phyloP scores from a whole-genome alignment of 257 asterid genomes.

The Misopates orontium region DNA sequence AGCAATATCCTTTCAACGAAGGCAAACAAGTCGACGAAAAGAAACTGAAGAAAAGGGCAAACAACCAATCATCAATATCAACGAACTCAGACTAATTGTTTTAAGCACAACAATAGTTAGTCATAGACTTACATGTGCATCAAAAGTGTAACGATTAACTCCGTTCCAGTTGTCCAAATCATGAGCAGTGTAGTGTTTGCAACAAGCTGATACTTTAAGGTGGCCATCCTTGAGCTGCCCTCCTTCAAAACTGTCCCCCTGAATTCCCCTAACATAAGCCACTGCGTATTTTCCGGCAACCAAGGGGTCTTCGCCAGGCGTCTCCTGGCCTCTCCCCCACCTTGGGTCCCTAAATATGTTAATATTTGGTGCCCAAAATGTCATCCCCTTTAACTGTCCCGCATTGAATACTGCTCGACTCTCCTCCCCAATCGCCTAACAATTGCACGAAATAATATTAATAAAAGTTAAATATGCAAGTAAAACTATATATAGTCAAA shows the following conservation, averaged over 20 bases:
- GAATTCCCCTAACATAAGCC: conserved; percentile 73
- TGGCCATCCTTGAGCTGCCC: conserved; percentile 43
- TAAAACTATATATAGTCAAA: too few species aligned
- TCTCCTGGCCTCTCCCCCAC: conserved; percentile 93
- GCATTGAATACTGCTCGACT: conserved; percentile 65
- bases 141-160: conserved; percentile 49
- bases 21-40: too few species aligned
- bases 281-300: conserved; percentile 59
- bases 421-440: conserved; percentile 68
- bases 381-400: conserved; percentile 75
- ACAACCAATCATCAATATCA: neutral
- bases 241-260: conserved; percentile 69
- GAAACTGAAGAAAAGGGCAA: too few species aligned
- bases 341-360: conserved; percentile 81
- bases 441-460: neutral
- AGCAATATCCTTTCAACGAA: too few species aligned
- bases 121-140: conserved; percentile 48
- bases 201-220: conserved; percentile 73
- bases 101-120: neutral
- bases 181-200: conserved; percentile 76
- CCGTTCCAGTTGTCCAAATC: conserved; percentile 76
- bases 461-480: too few species aligned
- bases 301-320: conserved; percentile 76
- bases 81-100: neutral
- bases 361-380: conserved; percentile 82